phyloP scores from a whole-genome alignment of 305 asterid species.

The Withania somnifera region DNA sequence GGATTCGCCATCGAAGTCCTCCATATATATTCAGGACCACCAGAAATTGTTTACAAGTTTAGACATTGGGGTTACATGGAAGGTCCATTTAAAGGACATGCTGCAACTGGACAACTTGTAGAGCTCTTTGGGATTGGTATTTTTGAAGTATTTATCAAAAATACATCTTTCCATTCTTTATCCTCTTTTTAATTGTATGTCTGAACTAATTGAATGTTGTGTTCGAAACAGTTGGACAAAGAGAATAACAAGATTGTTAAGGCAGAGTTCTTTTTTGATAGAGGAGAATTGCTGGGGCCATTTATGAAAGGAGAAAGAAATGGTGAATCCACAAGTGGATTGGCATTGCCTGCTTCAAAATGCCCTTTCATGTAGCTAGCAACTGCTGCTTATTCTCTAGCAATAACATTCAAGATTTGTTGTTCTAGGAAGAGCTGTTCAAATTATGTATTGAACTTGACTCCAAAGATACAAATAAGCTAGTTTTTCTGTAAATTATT shows the following conservation, averaged over 20 bases:
- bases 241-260: conserved; percentile 47
- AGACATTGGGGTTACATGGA: conserved; percentile 86
- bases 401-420: not conserved
- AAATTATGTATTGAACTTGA: not conserved
- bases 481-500: no score
- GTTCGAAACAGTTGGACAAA: conserved; percentile 31
- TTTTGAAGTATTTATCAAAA: conserved; percentile 28
- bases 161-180: not conserved
- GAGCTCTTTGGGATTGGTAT: conserved; percentile 39
- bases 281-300: conserved; percentile 51
- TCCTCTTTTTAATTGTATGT: not conserved
- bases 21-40: conserved; percentile 59
- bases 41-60: conserved; percentile 41
- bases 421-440: not conserved
- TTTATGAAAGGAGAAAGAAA: conserved; percentile 28
- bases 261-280: conserved; percentile 51
- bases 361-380: not conserved
- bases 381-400: no score
- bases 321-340: conserved; percentile 1
- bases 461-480: not conserved
- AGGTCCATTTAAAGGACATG: conserved; percentile 45
- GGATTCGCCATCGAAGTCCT: conserved; percentile 64
- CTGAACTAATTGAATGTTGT: not conserved
- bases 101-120: conserved; percentile 52
- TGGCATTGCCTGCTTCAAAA: not conserved